Percentiles rank a stretch among this genome's conserved stretches.
phyloP scores from a whole-genome alignment of 768 basidiomycete species.

The Amanita subjunquillea region DNA sequence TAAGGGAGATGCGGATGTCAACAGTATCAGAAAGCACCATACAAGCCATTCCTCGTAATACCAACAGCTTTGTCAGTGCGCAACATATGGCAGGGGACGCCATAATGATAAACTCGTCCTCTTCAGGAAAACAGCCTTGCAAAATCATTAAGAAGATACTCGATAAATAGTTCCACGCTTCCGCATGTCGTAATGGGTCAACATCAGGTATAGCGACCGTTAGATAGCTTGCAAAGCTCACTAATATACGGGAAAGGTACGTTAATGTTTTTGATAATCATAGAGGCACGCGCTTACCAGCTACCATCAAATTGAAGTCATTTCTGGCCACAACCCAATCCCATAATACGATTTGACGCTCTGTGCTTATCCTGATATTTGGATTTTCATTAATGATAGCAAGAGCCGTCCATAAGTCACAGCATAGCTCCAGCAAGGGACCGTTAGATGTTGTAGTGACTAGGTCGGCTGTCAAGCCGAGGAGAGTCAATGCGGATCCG shows the following conservation, averaged over 20 bases:
- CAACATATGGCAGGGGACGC: slow-evolving; percentile 38
- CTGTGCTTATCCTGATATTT: neutral
- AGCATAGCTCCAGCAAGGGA: slow-evolving; percentile 14
- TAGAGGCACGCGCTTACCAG: neutral
- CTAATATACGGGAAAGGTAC: slow-evolving; percentile 16
- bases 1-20: neutral
- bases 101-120: slow-evolving; percentile 41
- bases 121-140: slow-evolving; percentile 32
- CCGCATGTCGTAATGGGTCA: slow-evolving; percentile 31
- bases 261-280: neutral
- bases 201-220: slow-evolving; percentile 14
- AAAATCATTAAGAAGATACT: slow-evolving; percentile 39
- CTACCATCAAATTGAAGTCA: neutral
- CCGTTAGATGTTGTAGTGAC: neutral
- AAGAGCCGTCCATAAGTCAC: slow-evolving; percentile 27
- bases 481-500: slow-evolving; percentile 7
- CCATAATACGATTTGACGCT: neutral
- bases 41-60: slow-evolving; percentile 16
- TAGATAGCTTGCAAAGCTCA: slow-evolving; percentile 36
- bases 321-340: neutral
- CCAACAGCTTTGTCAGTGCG: slow-evolving; percentile 32
- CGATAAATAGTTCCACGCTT: slow-evolving; percentile 46
- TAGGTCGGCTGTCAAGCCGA: slow-evolving; percentile 6
- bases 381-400: neutral
- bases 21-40: slow-evolving; percentile 6